These are phyloP conservation scores for Aspergillus olivimuriae DNA, from an alignment of 495 filamentous ascomycete genomes.

Conservation along the genomic window DNA sequence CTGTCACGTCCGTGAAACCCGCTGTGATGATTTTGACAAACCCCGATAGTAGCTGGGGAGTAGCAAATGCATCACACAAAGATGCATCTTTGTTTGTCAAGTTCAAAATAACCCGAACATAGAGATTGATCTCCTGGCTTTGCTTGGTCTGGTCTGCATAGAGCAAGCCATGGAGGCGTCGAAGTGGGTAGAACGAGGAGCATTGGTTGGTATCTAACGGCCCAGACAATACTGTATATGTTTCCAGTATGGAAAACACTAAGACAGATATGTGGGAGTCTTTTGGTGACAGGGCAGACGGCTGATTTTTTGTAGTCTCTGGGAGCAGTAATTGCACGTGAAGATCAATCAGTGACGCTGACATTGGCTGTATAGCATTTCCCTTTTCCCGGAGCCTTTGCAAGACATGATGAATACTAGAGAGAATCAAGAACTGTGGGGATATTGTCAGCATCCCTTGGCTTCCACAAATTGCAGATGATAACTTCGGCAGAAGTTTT, in stretches of 20 bases:
- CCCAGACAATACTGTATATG: slow-evolving; percentile 34
- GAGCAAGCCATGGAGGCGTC: slow-evolving; percentile 25
- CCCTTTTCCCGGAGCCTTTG: slow-evolving; percentile 23
- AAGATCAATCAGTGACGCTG: slow-evolving; percentile 16
- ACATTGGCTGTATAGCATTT: slow-evolving; percentile 18
- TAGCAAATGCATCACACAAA: slow-evolving; percentile 61
- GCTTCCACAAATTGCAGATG: slow-evolving; percentile 18
- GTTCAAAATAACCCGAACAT: slow-evolving; percentile 74
- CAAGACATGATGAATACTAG: slow-evolving; percentile 23
- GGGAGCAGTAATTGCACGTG: slow-evolving; percentile 24
- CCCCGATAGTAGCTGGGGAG: slow-evolving; percentile 46
- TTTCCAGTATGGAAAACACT: slow-evolving; percentile 60
- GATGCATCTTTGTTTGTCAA: slow-evolving; percentile 73
- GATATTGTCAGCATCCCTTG: slow-evolving; percentile 16
- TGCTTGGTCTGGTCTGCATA: slow-evolving; percentile 6
- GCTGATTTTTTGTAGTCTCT: slow-evolving; percentile 3
- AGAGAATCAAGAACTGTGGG: slow-evolving; percentile 26
- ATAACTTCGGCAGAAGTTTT: slow-evolving; percentile 16
- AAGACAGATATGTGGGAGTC: slow-evolving; percentile 21
- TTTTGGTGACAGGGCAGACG: neutral
- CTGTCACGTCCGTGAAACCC: slow-evolving; percentile 31
- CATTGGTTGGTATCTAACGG: slow-evolving; percentile 17
- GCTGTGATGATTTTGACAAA: slow-evolving; percentile 47
- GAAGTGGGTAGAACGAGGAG: slow-evolving; percentile 22
- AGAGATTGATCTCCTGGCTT: slow-evolving; percentile 21